Evolutionary conservation across 2,329 filamentous ascomycete species (phyloP).

Genomic region (Xylogone sp.): DNA sequence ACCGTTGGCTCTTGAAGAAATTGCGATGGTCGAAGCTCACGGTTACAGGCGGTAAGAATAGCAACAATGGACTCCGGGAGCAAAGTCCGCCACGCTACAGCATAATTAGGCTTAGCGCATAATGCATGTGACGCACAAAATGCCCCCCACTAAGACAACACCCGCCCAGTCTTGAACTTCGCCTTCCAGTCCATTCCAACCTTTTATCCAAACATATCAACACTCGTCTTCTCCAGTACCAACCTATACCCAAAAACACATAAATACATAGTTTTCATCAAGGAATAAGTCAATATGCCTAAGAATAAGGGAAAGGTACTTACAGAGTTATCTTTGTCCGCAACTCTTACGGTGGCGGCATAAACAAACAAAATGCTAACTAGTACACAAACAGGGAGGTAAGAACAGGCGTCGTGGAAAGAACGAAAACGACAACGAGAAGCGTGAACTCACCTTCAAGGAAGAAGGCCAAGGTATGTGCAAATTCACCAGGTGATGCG

Average conservation of each 20-base stretch:
- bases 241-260: background rate
- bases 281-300: constrained; percentile 63
- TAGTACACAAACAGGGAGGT: constrained; percentile 64
- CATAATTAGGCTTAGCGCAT: background rate
- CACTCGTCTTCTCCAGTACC: background rate
- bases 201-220: background rate
- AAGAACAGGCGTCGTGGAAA: constrained; percentile 98
- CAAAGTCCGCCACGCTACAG: background rate
- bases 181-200: constrained; percentile 1
- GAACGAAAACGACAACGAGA: constrained; percentile 99
- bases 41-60: too few relatives aligned
- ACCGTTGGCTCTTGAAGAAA: too few relatives aligned
- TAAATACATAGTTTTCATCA: constrained; percentile 3
- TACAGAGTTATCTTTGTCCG: background rate
- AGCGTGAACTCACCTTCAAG: constrained; percentile 98
- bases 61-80: too few relatives aligned
- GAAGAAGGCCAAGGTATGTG: constrained; percentile 82
- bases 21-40: too few relatives aligned
- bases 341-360: constrained; percentile 5
- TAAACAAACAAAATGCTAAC: constrained; percentile 6
- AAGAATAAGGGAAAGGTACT: constrained; percentile 99
- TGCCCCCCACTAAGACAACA: constrained; percentile 6
- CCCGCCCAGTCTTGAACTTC: constrained; percentile 5
- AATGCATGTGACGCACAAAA: constrained; percentile 6
- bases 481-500: background rate